Conservation (phyloP, 2,329 filamentous ascomycete species). For the Myriosclerotinia curreyana region DNA sequence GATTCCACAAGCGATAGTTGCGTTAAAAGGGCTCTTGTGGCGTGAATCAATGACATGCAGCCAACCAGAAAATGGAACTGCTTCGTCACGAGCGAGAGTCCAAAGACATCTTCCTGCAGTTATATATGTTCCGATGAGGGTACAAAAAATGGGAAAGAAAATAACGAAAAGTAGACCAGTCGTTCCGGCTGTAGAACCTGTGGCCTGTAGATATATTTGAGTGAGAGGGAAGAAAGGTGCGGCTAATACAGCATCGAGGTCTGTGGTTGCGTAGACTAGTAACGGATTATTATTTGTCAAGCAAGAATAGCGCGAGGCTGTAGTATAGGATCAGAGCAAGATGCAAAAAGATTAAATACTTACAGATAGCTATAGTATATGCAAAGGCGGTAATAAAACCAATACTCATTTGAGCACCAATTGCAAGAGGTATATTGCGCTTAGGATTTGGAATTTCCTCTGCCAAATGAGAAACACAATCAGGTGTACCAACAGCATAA, state of each 20-base stretch:
- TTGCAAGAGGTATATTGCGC: constrained; percentile 53
- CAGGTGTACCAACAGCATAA: constrained; percentile 64
- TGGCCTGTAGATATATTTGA: constrained; percentile 62
- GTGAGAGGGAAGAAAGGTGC: constrained; percentile 59
- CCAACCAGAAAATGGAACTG: constrained; percentile 51
- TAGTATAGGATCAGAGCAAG: neutral
- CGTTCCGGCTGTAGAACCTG: constrained; percentile 49
- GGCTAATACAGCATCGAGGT: constrained; percentile 52
- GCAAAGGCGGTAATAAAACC: constrained; percentile 52
- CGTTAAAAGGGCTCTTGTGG: constrained; percentile 53
- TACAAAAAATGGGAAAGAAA: constrained; percentile 51
- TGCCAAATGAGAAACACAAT: constrained; percentile 61
- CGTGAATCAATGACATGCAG: constrained; percentile 47
- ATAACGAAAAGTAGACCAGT: constrained; percentile 53
- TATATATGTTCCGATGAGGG: constrained; percentile 55
- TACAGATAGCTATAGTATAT: constrained; percentile 48
- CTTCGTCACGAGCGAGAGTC: constrained; percentile 57
- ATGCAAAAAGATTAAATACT: neutral
- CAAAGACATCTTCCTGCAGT: constrained; percentile 61
- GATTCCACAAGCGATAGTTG: constrained; percentile 50
- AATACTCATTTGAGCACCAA: constrained; percentile 50
- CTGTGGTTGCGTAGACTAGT: constrained; percentile 53
- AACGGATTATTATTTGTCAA: neutral
- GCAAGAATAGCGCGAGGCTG: neutral
- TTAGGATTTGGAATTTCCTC: constrained; percentile 59